These are phyloP conservation scores for Leccinum ochraceum DNA, from an alignment of 768 basidiomycete species.

Conservation along the genomic window DNA sequence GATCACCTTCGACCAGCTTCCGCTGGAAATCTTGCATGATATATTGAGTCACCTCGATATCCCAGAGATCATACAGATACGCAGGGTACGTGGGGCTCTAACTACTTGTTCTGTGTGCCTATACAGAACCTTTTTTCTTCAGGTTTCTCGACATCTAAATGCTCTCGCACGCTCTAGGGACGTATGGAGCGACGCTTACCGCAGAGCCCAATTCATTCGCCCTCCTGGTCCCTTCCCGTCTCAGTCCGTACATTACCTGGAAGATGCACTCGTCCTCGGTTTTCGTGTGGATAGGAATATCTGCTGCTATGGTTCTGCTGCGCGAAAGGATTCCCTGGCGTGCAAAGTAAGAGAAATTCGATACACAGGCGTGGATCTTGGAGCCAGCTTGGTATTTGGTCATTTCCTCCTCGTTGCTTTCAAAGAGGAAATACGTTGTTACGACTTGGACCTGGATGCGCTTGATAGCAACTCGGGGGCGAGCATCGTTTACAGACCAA, in stretches of 20 bases:
- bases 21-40: conserved; percentile 10
- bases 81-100: conserved; percentile 10
- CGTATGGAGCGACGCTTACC: conserved; percentile 21
- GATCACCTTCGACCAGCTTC: conserved; percentile 10
- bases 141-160: conserved; percentile 17
- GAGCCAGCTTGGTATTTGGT: conserved; percentile 16
- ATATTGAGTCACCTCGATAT: conserved; percentile 18
- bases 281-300: conserved; percentile 14
- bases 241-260: conserved; percentile 17
- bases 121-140: background rate
- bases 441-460: conserved; percentile 9
- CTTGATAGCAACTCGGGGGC: conserved; percentile 2
- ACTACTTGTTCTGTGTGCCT: background rate
- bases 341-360: conserved; percentile 7
- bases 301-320: background rate
- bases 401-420: conserved; percentile 19
- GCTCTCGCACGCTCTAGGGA: conserved; percentile 5
- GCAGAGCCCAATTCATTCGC: conserved; percentile 11
- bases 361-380: background rate
- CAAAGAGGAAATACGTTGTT: conserved; percentile 15
- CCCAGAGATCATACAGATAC: conserved; percentile 18
- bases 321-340: background rate
- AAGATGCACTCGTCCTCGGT: conserved; percentile 14
- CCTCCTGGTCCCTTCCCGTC: conserved; percentile 21
- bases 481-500: conserved; percentile 12